These are phyloP conservation scores for Carex pumila DNA, from an alignment of 176 grass and related monocot genomes.

Conservation along the genomic window DNA sequence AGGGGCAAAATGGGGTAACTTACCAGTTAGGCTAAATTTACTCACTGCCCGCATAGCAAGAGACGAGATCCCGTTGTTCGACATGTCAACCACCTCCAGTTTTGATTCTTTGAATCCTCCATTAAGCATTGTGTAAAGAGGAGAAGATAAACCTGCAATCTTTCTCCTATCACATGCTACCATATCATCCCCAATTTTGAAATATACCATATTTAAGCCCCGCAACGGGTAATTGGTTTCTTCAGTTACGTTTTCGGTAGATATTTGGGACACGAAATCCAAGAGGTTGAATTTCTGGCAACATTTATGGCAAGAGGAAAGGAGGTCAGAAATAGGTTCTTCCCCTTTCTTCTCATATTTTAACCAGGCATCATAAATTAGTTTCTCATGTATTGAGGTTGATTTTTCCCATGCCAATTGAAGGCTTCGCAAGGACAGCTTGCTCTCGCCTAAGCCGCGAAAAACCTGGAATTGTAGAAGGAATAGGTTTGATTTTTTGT, in stretches of 20 bases:
- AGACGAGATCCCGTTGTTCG: constrained; percentile 74
- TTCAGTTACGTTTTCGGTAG: constrained; percentile 23
- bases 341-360: constrained; percentile 92
- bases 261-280: constrained; percentile 66
- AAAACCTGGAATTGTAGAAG: constrained; percentile 92
- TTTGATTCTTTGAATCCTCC: constrained; percentile 81
- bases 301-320: constrained; percentile 77
- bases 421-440: constrained; percentile 70
- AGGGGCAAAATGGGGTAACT: constrained; percentile 59
- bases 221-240: constrained; percentile 18
- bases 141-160: constrained; percentile 70
- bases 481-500: constrained; percentile 60
- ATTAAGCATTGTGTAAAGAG: constrained; percentile 87
- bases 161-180: constrained; percentile 76
- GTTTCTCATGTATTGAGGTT: constrained; percentile 79
- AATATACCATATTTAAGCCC: constrained; percentile 54
- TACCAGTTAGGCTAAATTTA: constrained; percentile 75
- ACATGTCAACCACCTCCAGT: constrained; percentile 89
- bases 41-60: constrained; percentile 66
- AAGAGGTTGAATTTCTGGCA: constrained; percentile 86
- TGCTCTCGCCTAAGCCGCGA: constrained; percentile 68
- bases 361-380: constrained; percentile 83
- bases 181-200: constrained; percentile 68
- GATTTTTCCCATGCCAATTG: constrained; percentile 86
- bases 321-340: constrained; percentile 75